A percentile compares a stretch with the other conserved stretches of the same genome.
phyloP scores from a whole-genome alignment of 2,329 filamentous ascomycete species.

The Aspergillus floridensis region DNA sequence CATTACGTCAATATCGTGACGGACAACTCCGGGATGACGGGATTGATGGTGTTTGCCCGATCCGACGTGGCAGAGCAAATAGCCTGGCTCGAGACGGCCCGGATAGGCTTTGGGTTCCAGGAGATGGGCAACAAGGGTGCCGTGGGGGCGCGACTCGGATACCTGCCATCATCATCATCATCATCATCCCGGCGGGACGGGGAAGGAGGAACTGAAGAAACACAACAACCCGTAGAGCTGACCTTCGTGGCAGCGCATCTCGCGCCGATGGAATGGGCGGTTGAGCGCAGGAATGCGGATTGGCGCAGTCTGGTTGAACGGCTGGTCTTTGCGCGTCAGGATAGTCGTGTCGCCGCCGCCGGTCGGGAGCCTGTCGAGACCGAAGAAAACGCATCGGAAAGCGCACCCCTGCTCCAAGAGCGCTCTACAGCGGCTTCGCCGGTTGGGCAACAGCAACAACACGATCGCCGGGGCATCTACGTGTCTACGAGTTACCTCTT shows the following conservation, averaged over 20 bases:
- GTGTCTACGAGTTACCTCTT: slow-evolving; percentile 74
- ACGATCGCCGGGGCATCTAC: slow-evolving; percentile 58
- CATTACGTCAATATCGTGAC: slow-evolving; percentile 69
- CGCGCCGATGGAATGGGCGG: slow-evolving; percentile 78
- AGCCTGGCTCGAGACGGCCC: slow-evolving; percentile 68
- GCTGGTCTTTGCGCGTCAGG: slow-evolving; percentile 61
- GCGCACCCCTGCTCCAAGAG: slow-evolving; percentile 30
- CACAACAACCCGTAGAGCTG: slow-evolving; percentile 56
- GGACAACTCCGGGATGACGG: slow-evolving; percentile 84
- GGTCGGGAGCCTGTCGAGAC: slow-evolving; percentile 31
- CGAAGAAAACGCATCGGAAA: slow-evolving; percentile 34
- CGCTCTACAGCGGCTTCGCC: slow-evolving; percentile 9
- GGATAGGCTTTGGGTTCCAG: slow-evolving; percentile 77
- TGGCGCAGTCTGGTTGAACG: slow-evolving; percentile 81
- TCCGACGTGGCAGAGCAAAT: slow-evolving; percentile 58
- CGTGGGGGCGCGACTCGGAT: slow-evolving; percentile 71
- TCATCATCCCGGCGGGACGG: slow-evolving; percentile 33
- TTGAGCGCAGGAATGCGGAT: slow-evolving; percentile 75
- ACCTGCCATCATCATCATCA: slow-evolving; percentile 37
- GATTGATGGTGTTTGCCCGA: slow-evolving; percentile 77
- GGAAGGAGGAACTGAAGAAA: background rate
- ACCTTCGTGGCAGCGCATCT: slow-evolving; percentile 89
- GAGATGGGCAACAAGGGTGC: slow-evolving; percentile 97
- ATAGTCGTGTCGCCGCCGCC: slow-evolving; percentile 27
- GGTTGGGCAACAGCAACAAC: slow-evolving; percentile 24